Evolutionary conservation across 1,139 yeast genomes (phyloP).

Genomic region (Pichia cactophila): DNA sequence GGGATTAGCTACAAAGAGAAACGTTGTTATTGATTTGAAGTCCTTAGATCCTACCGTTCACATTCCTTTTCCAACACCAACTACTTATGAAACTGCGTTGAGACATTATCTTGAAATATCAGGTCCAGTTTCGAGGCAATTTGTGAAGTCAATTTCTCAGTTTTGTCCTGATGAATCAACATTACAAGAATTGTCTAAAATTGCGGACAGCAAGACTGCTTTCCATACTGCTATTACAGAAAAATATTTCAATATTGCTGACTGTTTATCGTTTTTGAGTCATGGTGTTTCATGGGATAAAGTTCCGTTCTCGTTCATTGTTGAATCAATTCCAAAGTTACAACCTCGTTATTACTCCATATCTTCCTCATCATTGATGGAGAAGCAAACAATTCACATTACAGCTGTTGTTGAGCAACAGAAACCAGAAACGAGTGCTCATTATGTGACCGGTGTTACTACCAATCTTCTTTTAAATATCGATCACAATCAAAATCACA

Average conservation of each 20-base stretch:
- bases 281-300: constrained; percentile 56
- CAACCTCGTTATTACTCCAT: constrained; percentile 96
- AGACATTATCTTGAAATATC: constrained; percentile 87
- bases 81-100: constrained; percentile 79
- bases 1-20: constrained; percentile 46
- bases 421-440: constrained; percentile 33
- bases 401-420: constrained; percentile 90
- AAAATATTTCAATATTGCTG: constrained; percentile 66
- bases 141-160: constrained; percentile 65
- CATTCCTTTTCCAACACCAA: constrained; percentile 82
- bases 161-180: constrained; percentile 70
- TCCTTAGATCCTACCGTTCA: constrained; percentile 60
- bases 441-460: constrained; percentile 72
- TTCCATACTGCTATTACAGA: constrained; percentile 61
- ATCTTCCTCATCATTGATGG: constrained; percentile 79
- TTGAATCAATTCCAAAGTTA: constrained; percentile 73
- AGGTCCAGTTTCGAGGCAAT: constrained; percentile 90
- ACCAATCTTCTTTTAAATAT: constrained; percentile 80
- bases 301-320: constrained; percentile 78
- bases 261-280: constrained; percentile 59
- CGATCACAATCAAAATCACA: constrained; percentile 53
- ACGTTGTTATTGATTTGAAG: constrained; percentile 55
- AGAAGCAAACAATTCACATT: constrained; percentile 66
- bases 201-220: constrained; percentile 60
- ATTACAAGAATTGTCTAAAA: constrained; percentile 42